These are phyloP conservation scores for Malus sieversii DNA, from an alignment of 306 rosid genomes.

Conservation along the genomic window DNA sequence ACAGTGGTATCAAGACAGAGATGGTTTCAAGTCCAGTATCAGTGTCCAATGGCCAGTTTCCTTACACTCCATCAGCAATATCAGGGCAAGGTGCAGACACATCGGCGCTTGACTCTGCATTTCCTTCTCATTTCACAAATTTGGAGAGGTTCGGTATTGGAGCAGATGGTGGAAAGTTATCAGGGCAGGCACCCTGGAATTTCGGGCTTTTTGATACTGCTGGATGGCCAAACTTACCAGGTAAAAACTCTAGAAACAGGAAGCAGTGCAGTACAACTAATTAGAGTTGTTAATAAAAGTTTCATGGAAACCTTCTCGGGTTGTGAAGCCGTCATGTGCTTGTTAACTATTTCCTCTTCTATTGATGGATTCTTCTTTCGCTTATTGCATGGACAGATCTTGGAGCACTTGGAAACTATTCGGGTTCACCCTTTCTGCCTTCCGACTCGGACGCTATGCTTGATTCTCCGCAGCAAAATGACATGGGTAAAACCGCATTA, in stretches of 20 bases:
- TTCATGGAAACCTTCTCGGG: too few species aligned
- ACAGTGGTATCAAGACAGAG: background rate
- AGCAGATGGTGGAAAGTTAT: background rate
- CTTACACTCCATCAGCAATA: background rate
- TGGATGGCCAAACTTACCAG: constrained; percentile 8
- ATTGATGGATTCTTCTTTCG: background rate
- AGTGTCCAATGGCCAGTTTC: background rate
- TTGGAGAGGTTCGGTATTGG: background rate
- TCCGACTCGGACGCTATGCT: background rate
- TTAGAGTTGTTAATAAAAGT: background rate
- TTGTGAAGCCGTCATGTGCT: background rate
- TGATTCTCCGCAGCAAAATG: constrained; percentile 6
- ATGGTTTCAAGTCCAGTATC: background rate
- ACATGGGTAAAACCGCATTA: background rate
- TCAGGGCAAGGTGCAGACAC: background rate
- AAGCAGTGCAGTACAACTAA: background rate
- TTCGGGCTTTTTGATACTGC: background rate
- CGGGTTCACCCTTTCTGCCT: constrained; percentile 6
- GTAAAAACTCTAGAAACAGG: background rate
- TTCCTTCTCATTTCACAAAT: constrained; percentile 1
- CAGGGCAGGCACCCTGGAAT: background rate
- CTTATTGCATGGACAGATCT: background rate
- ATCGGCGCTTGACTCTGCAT: background rate
- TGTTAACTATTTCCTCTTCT: background rate
- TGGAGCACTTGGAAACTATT: constrained; percentile 1